A percentile compares a stretch with the other conserved stretches of the same genome.
Conservation (phyloP, 352 stramenopile genomes). For the Globisporangium okanoganense region DNA sequence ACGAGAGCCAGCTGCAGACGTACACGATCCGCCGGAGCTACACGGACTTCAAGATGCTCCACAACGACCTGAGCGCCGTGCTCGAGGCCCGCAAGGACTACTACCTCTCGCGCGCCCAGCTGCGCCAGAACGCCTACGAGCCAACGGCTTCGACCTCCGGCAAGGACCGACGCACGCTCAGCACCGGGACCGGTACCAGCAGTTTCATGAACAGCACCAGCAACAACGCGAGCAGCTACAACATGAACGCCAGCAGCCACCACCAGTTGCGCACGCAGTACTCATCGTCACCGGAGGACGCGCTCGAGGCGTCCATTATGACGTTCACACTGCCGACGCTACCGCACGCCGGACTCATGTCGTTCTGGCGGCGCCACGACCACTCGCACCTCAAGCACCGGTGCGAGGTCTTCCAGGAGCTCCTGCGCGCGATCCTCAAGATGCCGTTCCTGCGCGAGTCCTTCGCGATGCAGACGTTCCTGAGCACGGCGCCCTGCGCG, state of each 20-base stretch:
- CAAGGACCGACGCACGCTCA: too few relatives aligned
- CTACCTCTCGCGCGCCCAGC: slow-evolving; percentile 22
- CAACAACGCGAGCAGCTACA: not conserved
- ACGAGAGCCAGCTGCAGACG: slow-evolving; percentile 67
- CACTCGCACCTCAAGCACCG: slow-evolving; percentile 65
- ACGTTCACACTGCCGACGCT: slow-evolving; percentile 66
- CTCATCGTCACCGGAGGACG: slow-evolving; percentile 27
- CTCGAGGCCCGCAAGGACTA: slow-evolving; percentile 60
- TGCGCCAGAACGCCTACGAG: slow-evolving; percentile 5
- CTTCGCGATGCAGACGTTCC: slow-evolving; percentile 39
- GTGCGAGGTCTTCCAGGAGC: slow-evolving; percentile 68
- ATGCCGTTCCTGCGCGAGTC: slow-evolving; percentile 31
- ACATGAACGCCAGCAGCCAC: slow-evolving; percentile 10
- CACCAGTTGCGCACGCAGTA: slow-evolving; percentile 5
- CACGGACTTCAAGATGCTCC: slow-evolving; percentile 78
- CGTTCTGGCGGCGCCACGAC: slow-evolving; percentile 81
- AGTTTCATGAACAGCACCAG: too few relatives aligned
- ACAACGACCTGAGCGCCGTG: slow-evolving; percentile 62
- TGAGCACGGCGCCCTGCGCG: slow-evolving; percentile 55
- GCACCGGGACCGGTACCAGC: too few relatives aligned
- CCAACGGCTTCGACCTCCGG: too few relatives aligned
- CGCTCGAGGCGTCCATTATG: slow-evolving; percentile 48
- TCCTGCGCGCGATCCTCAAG: slow-evolving; percentile 45
- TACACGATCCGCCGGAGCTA: slow-evolving; percentile 87
- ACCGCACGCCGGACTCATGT: slow-evolving; percentile 67